Conservation (phyloP, 2,329 filamentous ascomycete genomes). For the Cytospora piceae region DNA sequence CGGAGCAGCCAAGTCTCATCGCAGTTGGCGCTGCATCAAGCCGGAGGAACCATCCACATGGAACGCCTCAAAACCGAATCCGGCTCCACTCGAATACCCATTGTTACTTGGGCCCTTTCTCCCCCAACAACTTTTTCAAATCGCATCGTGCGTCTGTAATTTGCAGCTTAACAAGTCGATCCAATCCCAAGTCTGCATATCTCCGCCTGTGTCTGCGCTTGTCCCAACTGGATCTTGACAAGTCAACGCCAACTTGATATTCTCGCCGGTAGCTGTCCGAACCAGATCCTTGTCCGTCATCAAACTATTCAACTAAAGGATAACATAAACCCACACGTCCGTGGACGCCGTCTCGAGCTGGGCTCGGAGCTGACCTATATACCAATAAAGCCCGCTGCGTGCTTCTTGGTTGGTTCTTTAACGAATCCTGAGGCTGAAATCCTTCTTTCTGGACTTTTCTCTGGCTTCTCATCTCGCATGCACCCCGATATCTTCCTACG, state of each 20-base stretch:
- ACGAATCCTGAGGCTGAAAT: slow-evolving; percentile 1
- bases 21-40: neutral
- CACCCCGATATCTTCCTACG: slow-evolving; percentile 1
- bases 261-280: neutral
- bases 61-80: neutral
- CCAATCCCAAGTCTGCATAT: neutral
- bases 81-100: neutral
- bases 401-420: slow-evolving; percentile 10
- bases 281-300: neutral
- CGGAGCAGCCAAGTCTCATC: neutral
- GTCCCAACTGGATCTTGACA: neutral
- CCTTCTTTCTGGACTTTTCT: neutral
- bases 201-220: neutral
- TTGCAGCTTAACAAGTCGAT: neutral
- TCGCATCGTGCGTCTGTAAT: neutral
- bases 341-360: neutral
- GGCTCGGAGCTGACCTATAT: neutral
- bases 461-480: slow-evolving; percentile 14
- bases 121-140: neutral
- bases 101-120: neutral
- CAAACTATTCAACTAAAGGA: neutral
- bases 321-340: neutral
- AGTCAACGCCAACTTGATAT: neutral
- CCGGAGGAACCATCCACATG: slow-evolving; percentile 1
- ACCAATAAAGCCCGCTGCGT: slow-evolving; percentile 13